These are phyloP conservation scores for Sporormia fimetaria DNA, from an alignment of 495 filamentous ascomycete species.

Conservation along the genomic window DNA sequence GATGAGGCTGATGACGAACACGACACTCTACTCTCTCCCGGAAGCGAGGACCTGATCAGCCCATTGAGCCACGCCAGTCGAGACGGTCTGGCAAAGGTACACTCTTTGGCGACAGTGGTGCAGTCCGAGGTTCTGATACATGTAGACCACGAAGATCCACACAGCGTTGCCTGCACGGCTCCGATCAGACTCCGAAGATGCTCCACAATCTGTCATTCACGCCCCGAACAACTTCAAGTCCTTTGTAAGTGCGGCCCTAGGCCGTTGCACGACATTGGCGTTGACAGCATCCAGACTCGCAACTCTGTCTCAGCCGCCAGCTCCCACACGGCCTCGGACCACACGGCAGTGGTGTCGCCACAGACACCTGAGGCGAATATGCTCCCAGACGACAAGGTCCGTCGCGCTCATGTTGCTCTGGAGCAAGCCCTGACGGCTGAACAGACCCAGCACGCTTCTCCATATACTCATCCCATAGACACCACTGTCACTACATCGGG, in stretches of 20 bases:
- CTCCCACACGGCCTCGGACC: constrained; percentile 26
- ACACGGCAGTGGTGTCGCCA: constrained; percentile 25
- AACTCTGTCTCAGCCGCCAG: constrained; percentile 1
- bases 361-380: constrained; percentile 22
- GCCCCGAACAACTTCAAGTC: constrained; percentile 65
- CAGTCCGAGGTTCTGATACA: constrained; percentile 30
- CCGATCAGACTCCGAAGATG: constrained; percentile 55
- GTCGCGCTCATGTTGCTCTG: constrained; percentile 6
- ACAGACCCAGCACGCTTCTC: constrained; percentile 9
- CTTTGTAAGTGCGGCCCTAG: constrained; percentile 48
- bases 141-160: constrained; percentile 53
- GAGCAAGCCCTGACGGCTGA: constrained; percentile 9
- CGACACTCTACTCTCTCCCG: constrained; percentile 30
- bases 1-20: constrained; percentile 30
- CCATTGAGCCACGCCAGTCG: constrained; percentile 29
- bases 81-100: constrained; percentile 22
- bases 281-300: constrained; percentile 12
- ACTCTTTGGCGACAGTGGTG: constrained; percentile 7
- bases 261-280: constrained; percentile 19
- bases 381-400: constrained; percentile 26
- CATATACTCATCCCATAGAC: constrained; percentile 26
- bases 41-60: constrained; percentile 29
- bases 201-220: constrained; percentile 74
- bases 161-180: constrained; percentile 42
- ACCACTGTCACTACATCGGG: constrained; percentile 57